Base-by-base conservation (phyloP, 345 rosid genomes). In the Streptanthus diversifolius region DNA sequence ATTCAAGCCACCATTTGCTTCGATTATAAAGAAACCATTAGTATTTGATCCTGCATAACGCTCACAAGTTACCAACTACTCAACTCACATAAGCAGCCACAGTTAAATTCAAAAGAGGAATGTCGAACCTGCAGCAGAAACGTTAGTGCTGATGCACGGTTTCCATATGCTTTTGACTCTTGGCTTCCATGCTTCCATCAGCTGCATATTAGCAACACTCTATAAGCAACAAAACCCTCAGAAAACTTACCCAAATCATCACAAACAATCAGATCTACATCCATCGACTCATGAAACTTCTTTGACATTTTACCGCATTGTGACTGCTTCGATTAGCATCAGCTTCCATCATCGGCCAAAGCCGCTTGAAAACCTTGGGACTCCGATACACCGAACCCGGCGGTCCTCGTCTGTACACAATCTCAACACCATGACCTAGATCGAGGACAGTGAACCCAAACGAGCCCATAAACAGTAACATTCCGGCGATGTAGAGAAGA, bases 1-100 rank as follows among this genome's bases (percentile, higher is more conserved):
- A 80, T 91, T 93, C 82, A 93, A 80, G 39, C 99, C 99, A 8
- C 97, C 97, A 79, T 91, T 91, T 2, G 99, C 99, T 84, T 95
- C 99, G 48, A 95, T 83, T 40, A 95, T 89, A n/a, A 95, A 90
- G 74, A 74, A 95, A 70, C 97, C 97, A 81, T 89, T 95, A 12
- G 97, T 83, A 76, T 74, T 71, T 2, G 90, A 87, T 73, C 85
- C 90, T 75, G 77, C 37, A 51, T 70, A 77, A 41, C 62, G 79
- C 83, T 69, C 62, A 48, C 80, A 75, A 35, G 36, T 66, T 15
- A 63, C 39, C 2, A 44, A 11, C 4, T 19, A 60, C 65, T 37
- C 65, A 0, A 4, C 5, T 18, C 11, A 24, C 49, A 24, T 37
- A 36, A 52, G 11, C 59, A 22, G 10, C 11, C 44, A 64, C 17